phyloP scores from a whole-genome alignment of 2,329 filamentous ascomycete species.

The Cytospora chrysosperma region DNA sequence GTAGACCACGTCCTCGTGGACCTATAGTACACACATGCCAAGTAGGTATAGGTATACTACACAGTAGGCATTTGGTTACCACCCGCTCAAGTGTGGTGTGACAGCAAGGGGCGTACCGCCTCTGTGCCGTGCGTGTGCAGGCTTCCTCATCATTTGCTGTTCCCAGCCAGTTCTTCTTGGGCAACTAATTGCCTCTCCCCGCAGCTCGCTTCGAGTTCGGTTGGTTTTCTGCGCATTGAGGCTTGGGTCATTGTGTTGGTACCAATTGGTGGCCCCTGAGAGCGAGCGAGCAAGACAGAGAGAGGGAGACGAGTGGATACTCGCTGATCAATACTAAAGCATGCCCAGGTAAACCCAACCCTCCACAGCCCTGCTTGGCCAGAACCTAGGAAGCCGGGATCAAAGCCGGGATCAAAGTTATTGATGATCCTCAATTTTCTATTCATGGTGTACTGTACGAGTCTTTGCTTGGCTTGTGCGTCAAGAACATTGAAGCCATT shows the following conservation, averaged over 20 bases:
- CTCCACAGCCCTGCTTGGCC: not conserved
- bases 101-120: not conserved
- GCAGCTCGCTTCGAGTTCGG: not conserved
- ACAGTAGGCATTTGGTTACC: not conserved
- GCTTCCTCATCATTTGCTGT: not conserved
- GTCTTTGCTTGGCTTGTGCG: conserved; percentile 13
- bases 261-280: not conserved
- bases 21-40: not conserved
- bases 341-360: not conserved
- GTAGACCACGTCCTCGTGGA: no score
- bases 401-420: conserved; percentile 6
- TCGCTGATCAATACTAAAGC: not conserved
- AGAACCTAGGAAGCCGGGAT: not conserved
- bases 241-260: not conserved
- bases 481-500: conserved; percentile 13
- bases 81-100: not conserved
- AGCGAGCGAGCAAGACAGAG: not conserved
- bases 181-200: not conserved
- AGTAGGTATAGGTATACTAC: not conserved
- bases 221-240: not conserved
- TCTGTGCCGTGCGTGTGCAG: not conserved
- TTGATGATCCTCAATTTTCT: not conserved
- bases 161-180: not conserved
- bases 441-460: no score
- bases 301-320: not conserved